A percentile compares a stretch with the other conserved stretches of the same genome.
Evolutionary conservation across 192 early-diverging fungal genomes (phyloP).

Genomic region (Entophlyctis helioformis): DNA sequence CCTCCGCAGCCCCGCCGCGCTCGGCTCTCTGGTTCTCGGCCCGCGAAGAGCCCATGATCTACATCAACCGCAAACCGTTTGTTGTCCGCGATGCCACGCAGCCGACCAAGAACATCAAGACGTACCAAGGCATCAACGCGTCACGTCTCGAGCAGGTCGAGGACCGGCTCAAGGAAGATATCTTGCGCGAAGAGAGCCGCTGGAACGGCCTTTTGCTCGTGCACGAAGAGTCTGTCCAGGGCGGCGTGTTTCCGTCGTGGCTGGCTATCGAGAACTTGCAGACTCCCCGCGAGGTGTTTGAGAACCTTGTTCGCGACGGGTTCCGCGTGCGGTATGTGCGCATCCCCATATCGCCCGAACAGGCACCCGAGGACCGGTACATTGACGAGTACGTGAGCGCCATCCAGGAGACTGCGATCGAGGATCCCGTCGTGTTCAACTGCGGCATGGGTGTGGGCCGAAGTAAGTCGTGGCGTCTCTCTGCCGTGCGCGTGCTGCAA

Average conservation of each 20-base stretch:
- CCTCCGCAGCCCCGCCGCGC: slow-evolving; percentile 3
- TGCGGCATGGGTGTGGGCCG: slow-evolving; percentile 56
- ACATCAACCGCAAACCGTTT: slow-evolving; percentile 48
- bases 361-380: slow-evolving; percentile 48
- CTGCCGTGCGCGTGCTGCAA: not conserved
- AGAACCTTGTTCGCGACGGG: slow-evolving; percentile 18
- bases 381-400: slow-evolving; percentile 46
- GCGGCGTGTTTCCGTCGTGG: slow-evolving; percentile 41
- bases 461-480: slow-evolving; percentile 17
- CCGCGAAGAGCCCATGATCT: slow-evolving; percentile 40
- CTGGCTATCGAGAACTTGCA: slow-evolving; percentile 39
- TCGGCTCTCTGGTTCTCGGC: slow-evolving; percentile 20
- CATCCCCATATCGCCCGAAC: slow-evolving; percentile 47
- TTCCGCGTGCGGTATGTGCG: slow-evolving; percentile 41
- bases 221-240: slow-evolving; percentile 42
- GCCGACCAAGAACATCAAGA: slow-evolving; percentile 39
- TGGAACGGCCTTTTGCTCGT: slow-evolving; percentile 43
- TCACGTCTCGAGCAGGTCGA: slow-evolving; percentile 46
- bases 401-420: slow-evolving; percentile 17
- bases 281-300: slow-evolving; percentile 47
- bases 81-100: slow-evolving; percentile 40
- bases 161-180: slow-evolving; percentile 44
- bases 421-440: slow-evolving; percentile 44
- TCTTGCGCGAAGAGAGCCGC: slow-evolving; percentile 27
- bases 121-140: slow-evolving; percentile 40